Percentiles rank a stretch among this genome's conserved stretches.
Conservation (phyloP, 1,284 basidiomycete genomes). For the Neolentinus lepideus region DNA sequence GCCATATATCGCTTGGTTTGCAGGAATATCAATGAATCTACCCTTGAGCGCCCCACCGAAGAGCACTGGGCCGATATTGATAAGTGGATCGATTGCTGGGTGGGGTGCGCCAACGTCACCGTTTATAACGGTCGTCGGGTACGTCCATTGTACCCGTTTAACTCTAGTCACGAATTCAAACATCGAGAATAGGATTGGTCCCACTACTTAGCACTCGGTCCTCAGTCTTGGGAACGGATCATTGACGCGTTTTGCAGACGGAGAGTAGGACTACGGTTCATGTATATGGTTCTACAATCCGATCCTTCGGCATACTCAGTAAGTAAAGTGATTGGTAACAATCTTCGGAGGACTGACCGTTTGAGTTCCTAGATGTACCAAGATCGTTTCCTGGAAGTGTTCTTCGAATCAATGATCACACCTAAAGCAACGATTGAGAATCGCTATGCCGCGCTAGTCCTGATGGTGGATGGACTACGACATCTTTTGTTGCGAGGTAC, state of each 20-base stretch:
- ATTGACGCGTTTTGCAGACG: constrained; percentile 44
- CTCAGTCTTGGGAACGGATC: constrained; percentile 56
- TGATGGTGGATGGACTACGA: constrained; percentile 43
- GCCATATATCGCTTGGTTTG: constrained; percentile 59
- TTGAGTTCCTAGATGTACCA: constrained; percentile 32
- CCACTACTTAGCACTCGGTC: constrained; percentile 47
- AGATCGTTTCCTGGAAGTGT: constrained; percentile 47
- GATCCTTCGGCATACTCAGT: constrained; percentile 63
- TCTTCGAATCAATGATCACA: constrained; percentile 52
- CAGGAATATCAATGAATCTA: constrained; percentile 34
- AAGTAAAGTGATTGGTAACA: constrained; percentile 15
- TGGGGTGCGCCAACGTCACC: constrained; percentile 63
- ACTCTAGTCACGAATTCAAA: not conserved
- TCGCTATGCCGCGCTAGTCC: constrained; percentile 44
- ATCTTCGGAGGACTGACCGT: not conserved
- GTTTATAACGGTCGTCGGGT: constrained; percentile 55
- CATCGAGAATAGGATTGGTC: constrained; percentile 50
- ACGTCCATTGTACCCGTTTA: constrained; percentile 14
- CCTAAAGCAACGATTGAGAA: constrained; percentile 49
- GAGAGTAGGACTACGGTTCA: constrained; percentile 66
- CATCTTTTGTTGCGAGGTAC: constrained; percentile 42
- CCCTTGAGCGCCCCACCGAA: constrained; percentile 20
- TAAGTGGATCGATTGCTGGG: constrained; percentile 71
- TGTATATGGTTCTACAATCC: constrained; percentile 55
- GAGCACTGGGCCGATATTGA: constrained; percentile 28